Percentiles rank a stretch among this genome's conserved stretches.
Evolutionary conservation across 1,284 basidiomycete genomes (phyloP).

Genomic region (Wallemia mellicola): DNA sequence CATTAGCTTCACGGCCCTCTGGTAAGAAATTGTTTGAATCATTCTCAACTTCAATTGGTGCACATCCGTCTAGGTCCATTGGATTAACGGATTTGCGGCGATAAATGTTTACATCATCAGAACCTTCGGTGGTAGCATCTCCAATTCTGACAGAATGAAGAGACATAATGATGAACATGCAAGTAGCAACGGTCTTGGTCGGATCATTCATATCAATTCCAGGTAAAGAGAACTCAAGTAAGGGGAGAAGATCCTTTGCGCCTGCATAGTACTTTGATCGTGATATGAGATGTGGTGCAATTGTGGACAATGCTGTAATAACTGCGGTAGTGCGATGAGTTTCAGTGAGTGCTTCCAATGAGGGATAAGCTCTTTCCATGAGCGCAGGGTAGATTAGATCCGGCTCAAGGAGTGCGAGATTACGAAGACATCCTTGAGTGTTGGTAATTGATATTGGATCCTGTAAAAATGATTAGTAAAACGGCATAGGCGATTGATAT

Average conservation of each 20-base stretch:
- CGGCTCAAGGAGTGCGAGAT: slow-evolving; percentile 31
- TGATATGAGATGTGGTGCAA: slow-evolving; percentile 46
- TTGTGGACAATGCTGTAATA: slow-evolving; percentile 53
- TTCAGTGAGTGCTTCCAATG: slow-evolving; percentile 73
- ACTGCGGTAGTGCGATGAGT: slow-evolving; percentile 77
- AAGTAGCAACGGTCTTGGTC: slow-evolving; percentile 38
- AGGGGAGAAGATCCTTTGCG: slow-evolving; percentile 58
- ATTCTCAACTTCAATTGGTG: slow-evolving; percentile 7
- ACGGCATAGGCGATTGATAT: background rate
- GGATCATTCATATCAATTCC: slow-evolving; percentile 89
- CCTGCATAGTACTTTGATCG: slow-evolving; percentile 42
- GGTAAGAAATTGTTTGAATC: slow-evolving; percentile 17
- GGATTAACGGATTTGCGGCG: slow-evolving; percentile 3
- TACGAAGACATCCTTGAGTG: slow-evolving; percentile 18
- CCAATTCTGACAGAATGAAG: slow-evolving; percentile 56
- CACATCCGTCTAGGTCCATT: slow-evolving; percentile 7
- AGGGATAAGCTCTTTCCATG: slow-evolving; percentile 66
- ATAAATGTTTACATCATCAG: slow-evolving; percentile 3
- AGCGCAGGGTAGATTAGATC: slow-evolving; percentile 69
- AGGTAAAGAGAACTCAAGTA: slow-evolving; percentile 68
- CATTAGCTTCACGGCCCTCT: slow-evolving; percentile 25
- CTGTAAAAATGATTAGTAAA: slow-evolving; percentile 2
- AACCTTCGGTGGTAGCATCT: slow-evolving; percentile 25
- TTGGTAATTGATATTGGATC: slow-evolving; percentile 20
- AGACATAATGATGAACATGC: slow-evolving; percentile 28